Evolutionary conservation across 75 land plant species (phyloP).

Genomic region (Larix kaempferi): DNA sequence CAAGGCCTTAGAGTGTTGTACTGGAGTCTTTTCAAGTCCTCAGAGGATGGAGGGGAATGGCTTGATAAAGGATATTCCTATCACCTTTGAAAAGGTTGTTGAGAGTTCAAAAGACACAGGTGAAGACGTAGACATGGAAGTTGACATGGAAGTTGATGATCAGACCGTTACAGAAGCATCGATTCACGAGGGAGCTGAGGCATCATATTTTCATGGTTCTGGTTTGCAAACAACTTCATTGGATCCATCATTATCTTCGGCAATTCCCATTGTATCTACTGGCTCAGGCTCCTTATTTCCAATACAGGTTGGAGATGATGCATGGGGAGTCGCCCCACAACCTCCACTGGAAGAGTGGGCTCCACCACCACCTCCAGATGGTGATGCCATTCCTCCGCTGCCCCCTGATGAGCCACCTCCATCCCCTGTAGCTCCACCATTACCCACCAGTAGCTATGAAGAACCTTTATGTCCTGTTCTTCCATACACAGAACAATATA

Average conservation of each 20-base stretch:
- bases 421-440: conserved; percentile 18
- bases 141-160: conserved; percentile 96
- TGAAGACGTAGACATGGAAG: conserved; percentile 92
- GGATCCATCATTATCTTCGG: conserved; percentile 12
- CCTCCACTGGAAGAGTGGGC: conserved; percentile 86
- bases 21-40: neutral
- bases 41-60: neutral
- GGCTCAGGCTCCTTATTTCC: neutral
- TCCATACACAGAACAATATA: conserved; percentile 29
- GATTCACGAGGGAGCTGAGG: neutral
- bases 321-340: conserved; percentile 39
- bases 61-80: neutral
- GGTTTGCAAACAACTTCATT: neutral
- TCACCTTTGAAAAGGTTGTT: neutral
- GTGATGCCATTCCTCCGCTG: conserved; percentile 64
- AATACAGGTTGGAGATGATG: conserved; percentile 7
- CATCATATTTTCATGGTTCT: conserved; percentile 9
- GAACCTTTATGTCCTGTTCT: conserved; percentile 24
- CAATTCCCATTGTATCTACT: neutral
- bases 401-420: conserved; percentile 65
- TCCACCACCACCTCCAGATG: conserved; percentile 92
- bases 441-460: neutral
- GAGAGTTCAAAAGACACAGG: neutral
- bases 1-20: neutral
- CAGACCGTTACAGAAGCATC: conserved; percentile 14